Base-by-base conservation (phyloP, 257 asterid genomes). In the Lavandula angustifolia region DNA sequence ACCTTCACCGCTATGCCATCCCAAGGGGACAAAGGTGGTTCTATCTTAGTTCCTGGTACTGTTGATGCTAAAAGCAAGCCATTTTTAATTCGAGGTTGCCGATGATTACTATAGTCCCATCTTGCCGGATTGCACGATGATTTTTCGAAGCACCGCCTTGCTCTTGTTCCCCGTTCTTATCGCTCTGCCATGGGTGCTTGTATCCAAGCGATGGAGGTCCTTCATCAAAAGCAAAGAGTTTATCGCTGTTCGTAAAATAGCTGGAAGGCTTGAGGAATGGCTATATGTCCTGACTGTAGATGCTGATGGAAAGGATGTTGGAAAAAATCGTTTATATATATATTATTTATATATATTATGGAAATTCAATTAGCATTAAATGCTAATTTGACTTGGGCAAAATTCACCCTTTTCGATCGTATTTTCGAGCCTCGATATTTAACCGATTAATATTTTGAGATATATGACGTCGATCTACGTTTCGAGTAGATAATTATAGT, bases 111-210 rank as follows among this genome's bases (percentile, higher is more conserved):
- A 66, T 60, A 34, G 68, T 67, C 78, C 87, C 31, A 75, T 88
- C 69, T 78, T 88, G 80, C 91, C 92, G 96, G 95, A 54, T 78
- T 89, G 77, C 92, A 95, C 13, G 95, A 92, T 72, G 96, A 87
- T 65, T 89, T 92, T 31, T 81, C 95, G 11, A 89, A 81, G 71
- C 74, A 80, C 66, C 86, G 96, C 73, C 92, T 89, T 55, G 87
- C 89, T 38, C 95, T 92, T 35, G 89, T 92, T 65, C 95, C 96
- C 17, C 90, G 87, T 5, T 67, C 91, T 29, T 44, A 72, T 58
- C 70, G 82, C 66, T 95, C 95, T 10, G 82, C 73, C 12, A 76
- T 92, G 87, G 92, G 87, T 38, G 85, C 81, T 38, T 38, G 98
- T 89, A 29, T 81, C 80, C 74, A 92, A 79, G 76, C 61, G 64